These are phyloP conservation scores for Polyporus tsugae DNA, from an alignment of 1,284 basidiomycete species.

Conservation along the genomic window DNA sequence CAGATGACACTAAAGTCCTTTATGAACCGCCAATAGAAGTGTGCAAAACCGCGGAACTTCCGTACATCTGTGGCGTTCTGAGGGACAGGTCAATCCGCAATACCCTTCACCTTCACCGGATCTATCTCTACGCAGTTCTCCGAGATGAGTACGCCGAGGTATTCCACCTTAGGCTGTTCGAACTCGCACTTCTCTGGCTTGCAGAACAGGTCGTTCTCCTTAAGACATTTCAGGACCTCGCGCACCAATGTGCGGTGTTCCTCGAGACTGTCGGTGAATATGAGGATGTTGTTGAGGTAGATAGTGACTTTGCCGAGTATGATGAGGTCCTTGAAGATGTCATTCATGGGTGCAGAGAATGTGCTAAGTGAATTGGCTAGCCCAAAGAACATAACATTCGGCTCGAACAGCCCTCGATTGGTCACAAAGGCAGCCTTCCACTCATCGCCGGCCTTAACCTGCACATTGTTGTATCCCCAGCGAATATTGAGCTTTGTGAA, in stretches of 20 bases:
- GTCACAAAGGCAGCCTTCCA: slow-evolving; percentile 18
- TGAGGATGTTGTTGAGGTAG: no score
- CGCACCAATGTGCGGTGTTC: slow-evolving; percentile 8
- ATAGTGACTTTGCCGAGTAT: no score
- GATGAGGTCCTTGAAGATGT: no score
- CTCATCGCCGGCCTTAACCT: slow-evolving; percentile 17
- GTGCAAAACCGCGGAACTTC: slow-evolving; percentile 18
- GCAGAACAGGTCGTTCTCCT: slow-evolving; percentile 26
- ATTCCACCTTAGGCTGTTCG: slow-evolving; percentile 29
- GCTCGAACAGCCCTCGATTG: slow-evolving; percentile 13
- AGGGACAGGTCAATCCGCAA: slow-evolving; percentile 47
- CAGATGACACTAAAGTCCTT: slow-evolving; percentile 45
- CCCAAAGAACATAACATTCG: slow-evolving; percentile 17
- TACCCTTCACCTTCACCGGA: slow-evolving; percentile 44
- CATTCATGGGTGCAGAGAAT: slow-evolving; percentile 18
- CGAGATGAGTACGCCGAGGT: slow-evolving; percentile 16
- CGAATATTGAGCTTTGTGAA: slow-evolving; percentile 16
- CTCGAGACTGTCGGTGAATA: no score
- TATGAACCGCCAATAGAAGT: slow-evolving; percentile 54
- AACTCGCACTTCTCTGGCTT: slow-evolving; percentile 45
- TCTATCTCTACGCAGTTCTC: slow-evolving; percentile 45
- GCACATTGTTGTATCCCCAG: slow-evolving; percentile 17
- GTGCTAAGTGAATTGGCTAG: slow-evolving; percentile 9
- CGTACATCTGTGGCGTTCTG: slow-evolving; percentile 39
- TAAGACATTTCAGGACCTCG: slow-evolving; percentile 42